Conservation (phyloP, 345 rosid species). For the Kernera saxatilis region DNA sequence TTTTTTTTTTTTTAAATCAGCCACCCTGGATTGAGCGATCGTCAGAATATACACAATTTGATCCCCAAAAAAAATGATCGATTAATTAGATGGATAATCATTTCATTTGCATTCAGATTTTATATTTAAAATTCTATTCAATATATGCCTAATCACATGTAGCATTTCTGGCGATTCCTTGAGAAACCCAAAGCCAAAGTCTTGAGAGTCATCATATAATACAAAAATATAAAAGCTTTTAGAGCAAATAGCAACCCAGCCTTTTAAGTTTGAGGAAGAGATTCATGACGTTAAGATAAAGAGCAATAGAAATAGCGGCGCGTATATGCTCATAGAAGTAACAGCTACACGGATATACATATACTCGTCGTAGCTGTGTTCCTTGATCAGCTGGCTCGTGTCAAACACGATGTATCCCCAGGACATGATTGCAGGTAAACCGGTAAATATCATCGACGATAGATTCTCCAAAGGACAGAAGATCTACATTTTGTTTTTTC, state of each 20-base stretch:
- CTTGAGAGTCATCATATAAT: background rate
- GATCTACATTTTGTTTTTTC: constrained; percentile 20
- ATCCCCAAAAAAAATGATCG: too few relatives aligned
- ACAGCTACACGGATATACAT: constrained; percentile 58
- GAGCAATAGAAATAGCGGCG: too few relatives aligned
- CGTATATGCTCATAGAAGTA: too few relatives aligned
- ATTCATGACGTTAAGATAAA: constrained; percentile 57
- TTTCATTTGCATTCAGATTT: too few relatives aligned
- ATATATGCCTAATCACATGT: background rate
- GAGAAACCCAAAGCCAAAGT: background rate
- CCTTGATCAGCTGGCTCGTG: constrained; percentile 55
- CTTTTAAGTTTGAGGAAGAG: constrained; percentile 47
- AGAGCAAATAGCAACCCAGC: background rate
- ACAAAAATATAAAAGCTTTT: background rate
- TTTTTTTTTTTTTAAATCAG: too few relatives aligned
- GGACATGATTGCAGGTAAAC: constrained; percentile 42
- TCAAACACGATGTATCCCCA: constrained; percentile 52
- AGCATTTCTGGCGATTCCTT: background rate
- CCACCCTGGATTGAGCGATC: too few relatives aligned
- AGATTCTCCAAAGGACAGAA: constrained; percentile 41
- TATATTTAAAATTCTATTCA: too few relatives aligned
- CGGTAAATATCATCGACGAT: constrained; percentile 38
- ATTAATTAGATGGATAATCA: too few relatives aligned
- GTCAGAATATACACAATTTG: too few relatives aligned
- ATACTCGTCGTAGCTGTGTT: constrained; percentile 44